Base-by-base conservation (phyloP, 176 grass and related monocot genomes). In the Bromus sterilis region DNA sequence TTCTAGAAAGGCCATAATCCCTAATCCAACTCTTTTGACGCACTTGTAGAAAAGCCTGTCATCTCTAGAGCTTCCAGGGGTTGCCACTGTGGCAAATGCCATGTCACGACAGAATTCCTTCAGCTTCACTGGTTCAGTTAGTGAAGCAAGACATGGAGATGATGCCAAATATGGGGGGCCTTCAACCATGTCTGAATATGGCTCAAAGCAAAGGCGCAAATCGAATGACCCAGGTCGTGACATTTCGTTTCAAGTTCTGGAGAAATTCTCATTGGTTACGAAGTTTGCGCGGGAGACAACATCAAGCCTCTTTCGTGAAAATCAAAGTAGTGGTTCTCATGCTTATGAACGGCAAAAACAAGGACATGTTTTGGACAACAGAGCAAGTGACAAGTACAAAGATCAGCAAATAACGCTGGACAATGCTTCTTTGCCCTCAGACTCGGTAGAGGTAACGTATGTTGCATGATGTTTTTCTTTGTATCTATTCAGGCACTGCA, bases 261-360 rank as follows among this genome's bases (percentile, higher is more conserved):
- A 99, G 85, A 99, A 99, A 72, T 99, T 95, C 79, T 99, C 96
- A 69, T 65, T 99, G 53, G 96, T 99, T 71, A 99, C 96, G 26
- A 93, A 91, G 70, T 99, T 99, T 57, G 96, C 96, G 33, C 88
- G 96, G 15, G 96, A 99, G 36, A 95, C 96, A 43, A 99, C 93
- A 68, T 93, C 96, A 80, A 89, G 83, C 60, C 61, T 99, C 12
- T 99, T 99, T 33, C 82, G 86, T 44, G 93, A 94, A 75, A 89
- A 82, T 67, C 57, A 95, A 33, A 82, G 63, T 86, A 93, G 80
- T 84, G 82, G 71, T 75, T 55, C 84, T 78, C 74, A 33, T 83
- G 43, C 79, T 70, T 91, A 93, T 90, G 89, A 86, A 82, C 48
- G 76, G 37, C 84, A 93, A 48, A 85, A 91, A 29, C 60, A 88